Conservation (phyloP, 768 basidiomycete species). For the Tephrocybe rancida region DNA sequence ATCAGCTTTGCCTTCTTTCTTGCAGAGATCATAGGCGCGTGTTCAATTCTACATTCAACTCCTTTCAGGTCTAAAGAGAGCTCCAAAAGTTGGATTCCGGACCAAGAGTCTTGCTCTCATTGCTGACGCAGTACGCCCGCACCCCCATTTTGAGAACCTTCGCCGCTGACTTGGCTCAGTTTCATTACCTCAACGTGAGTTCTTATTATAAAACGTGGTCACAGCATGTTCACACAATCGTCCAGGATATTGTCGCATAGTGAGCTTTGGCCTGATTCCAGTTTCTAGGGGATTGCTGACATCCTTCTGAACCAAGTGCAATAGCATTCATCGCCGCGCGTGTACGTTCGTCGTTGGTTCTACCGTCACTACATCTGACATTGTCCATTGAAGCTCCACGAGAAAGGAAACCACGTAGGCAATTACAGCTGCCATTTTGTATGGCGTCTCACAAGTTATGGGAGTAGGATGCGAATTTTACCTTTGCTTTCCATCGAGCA, state of each 20-base stretch:
- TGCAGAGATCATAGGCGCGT: slow-evolving; percentile 49
- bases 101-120: slow-evolving; percentile 58
- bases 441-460: neutral
- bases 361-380: neutral
- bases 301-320: slow-evolving; percentile 25
- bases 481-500: slow-evolving; percentile 57
- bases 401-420: slow-evolving; percentile 44
- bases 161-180: slow-evolving; percentile 31
- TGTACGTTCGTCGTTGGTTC: slow-evolving; percentile 28
- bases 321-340: slow-evolving; percentile 49
- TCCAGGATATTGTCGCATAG: slow-evolving; percentile 51
- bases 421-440: neutral
- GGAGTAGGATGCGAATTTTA: slow-evolving; percentile 47
- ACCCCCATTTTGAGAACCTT: neutral
- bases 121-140: slow-evolving; percentile 52
- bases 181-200: slow-evolving; percentile 57
- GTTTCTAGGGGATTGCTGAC: neutral
- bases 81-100: slow-evolving; percentile 47
- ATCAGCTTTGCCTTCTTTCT: slow-evolving; percentile 51
- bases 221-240: neutral
- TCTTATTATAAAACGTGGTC: neutral
- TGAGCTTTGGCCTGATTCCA: slow-evolving; percentile 17
- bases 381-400: slow-evolving; percentile 36
- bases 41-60: neutral
- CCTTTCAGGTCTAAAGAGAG: neutral